These are phyloP conservation scores for Nakazawaea sp. DNA, from an alignment of 805 yeast genomes.

Conservation along the genomic window DNA sequence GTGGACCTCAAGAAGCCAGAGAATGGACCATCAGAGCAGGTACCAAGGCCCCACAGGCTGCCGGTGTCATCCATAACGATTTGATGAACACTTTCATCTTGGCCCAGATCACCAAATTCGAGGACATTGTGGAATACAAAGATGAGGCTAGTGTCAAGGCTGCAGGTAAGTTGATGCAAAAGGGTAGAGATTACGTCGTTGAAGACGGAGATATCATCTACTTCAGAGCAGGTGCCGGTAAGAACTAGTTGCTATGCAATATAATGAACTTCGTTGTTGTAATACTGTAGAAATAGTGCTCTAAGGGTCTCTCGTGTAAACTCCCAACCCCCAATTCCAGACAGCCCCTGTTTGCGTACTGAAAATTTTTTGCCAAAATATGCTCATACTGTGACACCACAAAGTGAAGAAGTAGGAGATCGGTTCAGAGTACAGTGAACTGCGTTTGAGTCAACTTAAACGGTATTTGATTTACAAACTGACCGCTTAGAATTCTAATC, in stretches of 20 bases:
- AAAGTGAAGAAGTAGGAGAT: too few relatives aligned
- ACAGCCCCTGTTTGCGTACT: too few relatives aligned
- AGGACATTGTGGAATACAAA: slow-evolving; percentile 49
- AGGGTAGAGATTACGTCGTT: slow-evolving; percentile 73
- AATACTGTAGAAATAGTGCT: too few relatives aligned
- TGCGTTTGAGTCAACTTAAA: too few relatives aligned
- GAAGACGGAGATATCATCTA: slow-evolving; percentile 81
- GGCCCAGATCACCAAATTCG: slow-evolving; percentile 67
- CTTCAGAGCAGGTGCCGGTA: slow-evolving; percentile 68
- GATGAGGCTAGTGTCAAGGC: slow-evolving; percentile 45
- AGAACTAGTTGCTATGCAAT: slow-evolving; percentile 25
- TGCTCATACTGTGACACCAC: too few relatives aligned
- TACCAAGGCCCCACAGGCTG: slow-evolving; percentile 80
- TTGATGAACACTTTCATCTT: slow-evolving; percentile 72
- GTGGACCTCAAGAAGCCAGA: slow-evolving; percentile 78
- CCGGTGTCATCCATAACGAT: slow-evolving; percentile 86
- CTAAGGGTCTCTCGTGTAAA: too few relatives aligned
- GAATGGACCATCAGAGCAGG: slow-evolving; percentile 85
- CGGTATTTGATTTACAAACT: too few relatives aligned
- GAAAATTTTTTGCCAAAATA: too few relatives aligned
- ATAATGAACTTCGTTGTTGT: too few relatives aligned
- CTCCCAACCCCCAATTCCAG: too few relatives aligned
- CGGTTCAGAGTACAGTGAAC: too few relatives aligned
- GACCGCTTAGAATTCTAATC: too few relatives aligned
- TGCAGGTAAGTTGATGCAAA: slow-evolving; percentile 52